Percentiles rank a stretch among this genome's conserved stretches.
Conservation (phyloP, 1,284 basidiomycete genomes). For the Tilletia caries region DNA sequence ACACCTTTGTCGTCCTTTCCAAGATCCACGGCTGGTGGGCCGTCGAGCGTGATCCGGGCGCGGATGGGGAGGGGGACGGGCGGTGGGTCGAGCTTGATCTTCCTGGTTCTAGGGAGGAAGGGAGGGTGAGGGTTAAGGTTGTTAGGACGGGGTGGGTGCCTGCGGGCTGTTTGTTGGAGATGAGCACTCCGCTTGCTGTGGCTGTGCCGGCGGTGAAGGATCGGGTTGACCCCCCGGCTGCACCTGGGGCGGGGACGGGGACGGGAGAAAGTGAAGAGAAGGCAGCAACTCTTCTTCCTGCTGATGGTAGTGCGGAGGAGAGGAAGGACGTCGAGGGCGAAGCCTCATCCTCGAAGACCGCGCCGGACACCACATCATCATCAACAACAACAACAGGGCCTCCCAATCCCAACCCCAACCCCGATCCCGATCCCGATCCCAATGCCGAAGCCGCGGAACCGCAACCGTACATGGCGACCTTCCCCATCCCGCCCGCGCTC, state of each 20-base stretch:
- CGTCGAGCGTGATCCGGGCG: conserved; percentile 75
- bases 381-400: not conserved
- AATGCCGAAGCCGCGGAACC: too few species aligned
- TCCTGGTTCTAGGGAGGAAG: not conserved
- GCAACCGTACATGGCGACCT: conserved; percentile 42
- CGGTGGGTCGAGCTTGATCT: not conserved
- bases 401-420: not conserved
- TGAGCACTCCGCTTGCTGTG: conserved; percentile 55
- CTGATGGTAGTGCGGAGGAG: not conserved
- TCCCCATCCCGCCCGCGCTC: conserved; percentile 74
- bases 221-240: not conserved
- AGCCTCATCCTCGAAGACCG: not conserved
- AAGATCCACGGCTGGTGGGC: conserved; percentile 98
- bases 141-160: conserved; percentile 52
- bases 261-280: not conserved
- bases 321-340: not conserved
- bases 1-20: conserved; percentile 79
- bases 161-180: conserved; percentile 83
- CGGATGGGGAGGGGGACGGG: conserved; percentile 74
- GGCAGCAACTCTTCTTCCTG: too few species aligned
- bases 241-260: not conserved
- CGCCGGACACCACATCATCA: too few species aligned
- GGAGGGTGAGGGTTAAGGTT: not conserved
- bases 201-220: conserved; percentile 7
- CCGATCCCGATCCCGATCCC: too few species aligned